Evolutionary conservation across 164 flowering plant genomes (phyloP).

Genomic region (Paratinospora sagittata): DNA sequence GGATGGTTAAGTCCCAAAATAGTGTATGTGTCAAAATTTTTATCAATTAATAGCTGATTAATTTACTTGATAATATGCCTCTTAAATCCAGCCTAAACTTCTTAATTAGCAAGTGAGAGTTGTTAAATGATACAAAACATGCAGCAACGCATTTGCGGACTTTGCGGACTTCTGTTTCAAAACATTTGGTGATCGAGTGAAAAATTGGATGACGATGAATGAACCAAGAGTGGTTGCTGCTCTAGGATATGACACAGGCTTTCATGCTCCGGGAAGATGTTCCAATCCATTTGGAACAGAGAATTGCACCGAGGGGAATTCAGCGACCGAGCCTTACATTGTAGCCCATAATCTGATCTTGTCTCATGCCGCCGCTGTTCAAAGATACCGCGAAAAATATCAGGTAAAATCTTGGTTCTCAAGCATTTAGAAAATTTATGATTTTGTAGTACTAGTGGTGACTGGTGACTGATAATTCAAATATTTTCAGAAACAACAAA

Average conservation of each 20-base stretch:
- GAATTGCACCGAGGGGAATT: slow-evolving; percentile 55
- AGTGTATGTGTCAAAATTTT: slow-evolving; percentile 44
- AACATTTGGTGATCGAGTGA: slow-evolving; percentile 66
- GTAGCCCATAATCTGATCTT: slow-evolving; percentile 58
- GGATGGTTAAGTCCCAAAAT: slow-evolving; percentile 39
- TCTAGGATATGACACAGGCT: slow-evolving; percentile 60
- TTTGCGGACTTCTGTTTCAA: slow-evolving; percentile 33
- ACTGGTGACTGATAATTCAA: too few species aligned
- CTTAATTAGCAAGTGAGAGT: too few species aligned
- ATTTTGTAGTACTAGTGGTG: too few species aligned
- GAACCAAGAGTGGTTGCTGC: slow-evolving; percentile 73
- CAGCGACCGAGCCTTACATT: slow-evolving; percentile 66
- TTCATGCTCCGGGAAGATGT: slow-evolving; percentile 63
- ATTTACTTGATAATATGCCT: too few species aligned
- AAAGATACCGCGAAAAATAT: slow-evolving; percentile 53
- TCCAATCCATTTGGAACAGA: slow-evolving; percentile 48
- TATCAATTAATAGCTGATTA: too few species aligned
- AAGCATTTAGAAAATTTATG: too few species aligned
- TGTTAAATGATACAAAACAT: not conserved
- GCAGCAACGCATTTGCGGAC: slow-evolving; percentile 8
- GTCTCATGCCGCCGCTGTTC: slow-evolving; percentile 57
- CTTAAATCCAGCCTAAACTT: too few species aligned
- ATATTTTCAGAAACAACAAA: too few species aligned
- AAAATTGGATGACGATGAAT: slow-evolving; percentile 72
- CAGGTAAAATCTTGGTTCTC: too few species aligned